Evolutionary conservation across 345 rosid species (phyloP).

Genomic region (Carallia brachiata): DNA sequence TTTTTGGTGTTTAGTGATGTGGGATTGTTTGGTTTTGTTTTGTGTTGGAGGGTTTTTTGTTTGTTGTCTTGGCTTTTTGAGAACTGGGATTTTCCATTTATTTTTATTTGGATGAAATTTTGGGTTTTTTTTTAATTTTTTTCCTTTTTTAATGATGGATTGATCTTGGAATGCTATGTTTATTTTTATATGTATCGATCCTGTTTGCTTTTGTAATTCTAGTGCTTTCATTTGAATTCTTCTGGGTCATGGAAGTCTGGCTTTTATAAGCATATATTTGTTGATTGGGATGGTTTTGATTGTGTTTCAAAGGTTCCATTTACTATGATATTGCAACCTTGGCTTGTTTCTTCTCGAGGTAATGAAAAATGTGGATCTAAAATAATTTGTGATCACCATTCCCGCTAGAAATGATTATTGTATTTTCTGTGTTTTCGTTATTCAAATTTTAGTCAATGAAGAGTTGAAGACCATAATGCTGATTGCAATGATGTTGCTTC

Average conservation of each 20-base stretch:
- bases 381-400: background rate
- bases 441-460: background rate
- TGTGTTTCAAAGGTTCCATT: background rate
- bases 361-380: background rate
- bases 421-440: background rate
- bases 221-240: background rate
- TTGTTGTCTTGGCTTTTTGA: background rate
- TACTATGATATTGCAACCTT: background rate
- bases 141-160: background rate
- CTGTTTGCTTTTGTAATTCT: background rate
- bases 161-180: background rate
- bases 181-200: background rate
- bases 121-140: too few species aligned
- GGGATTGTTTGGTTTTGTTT: background rate
- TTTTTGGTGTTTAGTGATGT: constrained; percentile 3
- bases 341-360: background rate
- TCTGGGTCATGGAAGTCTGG: background rate
- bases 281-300: too few species aligned
- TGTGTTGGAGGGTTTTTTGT: too few species aligned
- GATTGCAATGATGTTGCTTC: too few species aligned
- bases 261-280: background rate
- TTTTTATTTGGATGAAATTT: too few species aligned
- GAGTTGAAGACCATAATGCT: too few species aligned
- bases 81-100: background rate
- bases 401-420: background rate